Evolutionary conservation across 306 rosid species (phyloP), one percentile per base, ranked within the genome.

Genomic region (Cyamopsis tetragonoloba): DNA sequence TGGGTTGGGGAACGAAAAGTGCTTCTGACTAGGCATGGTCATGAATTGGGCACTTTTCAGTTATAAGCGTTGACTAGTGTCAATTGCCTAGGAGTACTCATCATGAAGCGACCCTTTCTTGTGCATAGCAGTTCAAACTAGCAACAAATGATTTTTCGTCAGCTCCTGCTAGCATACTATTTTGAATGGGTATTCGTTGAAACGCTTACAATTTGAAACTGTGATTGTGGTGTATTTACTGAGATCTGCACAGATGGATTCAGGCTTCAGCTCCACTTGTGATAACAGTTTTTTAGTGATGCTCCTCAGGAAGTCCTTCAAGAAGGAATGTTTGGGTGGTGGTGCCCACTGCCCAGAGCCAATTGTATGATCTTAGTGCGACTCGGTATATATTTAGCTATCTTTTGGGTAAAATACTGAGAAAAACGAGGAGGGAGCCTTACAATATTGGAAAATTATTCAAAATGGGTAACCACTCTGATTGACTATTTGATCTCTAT

Each of bases 1-100:
- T 92, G 96, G 98, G 71, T 70, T 20, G 69, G 74, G 44, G 85
- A 82, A 32, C 80, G 96, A 72, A 89, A 86, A 72, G 81, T 92
- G 47, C 79, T 65, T 70, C 96, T 89, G 68, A 44, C 82, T 6
- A 64, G 74, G 76, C 96, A 86, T 77, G 91, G 91, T 51, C 83
- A 83, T 22, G 96, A 87, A 59, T 68, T 92, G 76, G 96, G 96
- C 34, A 76, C 76, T 51, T 80, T 72, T 56, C 81, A 76, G 81
- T 62, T 80, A 39, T 78, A 78, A 72, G 62, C 71, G 10, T 58
- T 59, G 17, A 9, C 62, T 15, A 23, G 66, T 66, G 54, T 27
- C 8, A 63, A 27, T 39, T 46, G n/a, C n/a, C n/a, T n/a, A n/a
- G n/a, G 58, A 19, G 63, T 50, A 54, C 30, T 4, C 35, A 53